These are phyloP conservation scores for Oryza meyeriana DNA, from an alignment of 176 grass and related monocot species.

Conservation along the genomic window DNA sequence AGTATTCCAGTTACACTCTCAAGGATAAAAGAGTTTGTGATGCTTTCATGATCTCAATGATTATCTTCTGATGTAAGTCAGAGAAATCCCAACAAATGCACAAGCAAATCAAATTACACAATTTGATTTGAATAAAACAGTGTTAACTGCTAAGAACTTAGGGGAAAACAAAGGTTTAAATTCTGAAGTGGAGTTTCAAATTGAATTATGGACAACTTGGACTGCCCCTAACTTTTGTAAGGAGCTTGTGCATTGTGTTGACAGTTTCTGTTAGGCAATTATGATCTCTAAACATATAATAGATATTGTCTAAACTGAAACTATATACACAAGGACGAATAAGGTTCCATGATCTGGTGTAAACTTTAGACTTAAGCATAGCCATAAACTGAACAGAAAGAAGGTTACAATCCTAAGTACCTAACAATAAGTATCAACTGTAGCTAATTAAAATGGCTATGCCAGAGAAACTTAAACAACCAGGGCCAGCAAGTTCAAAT, in stretches of 20 bases:
- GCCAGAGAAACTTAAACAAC: background rate
- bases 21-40: background rate
- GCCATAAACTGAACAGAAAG: slow-evolving; percentile 19
- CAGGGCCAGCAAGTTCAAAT: background rate
- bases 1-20: background rate
- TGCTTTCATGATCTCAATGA: background rate
- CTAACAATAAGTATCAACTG: background rate
- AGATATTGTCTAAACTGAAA: background rate
- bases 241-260: background rate
- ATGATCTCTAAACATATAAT: slow-evolving; percentile 9
- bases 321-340: background rate
- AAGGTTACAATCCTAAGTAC: background rate
- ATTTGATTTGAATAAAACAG: background rate
- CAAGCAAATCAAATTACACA: background rate
- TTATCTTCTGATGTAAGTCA: background rate
- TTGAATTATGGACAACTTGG: background rate
- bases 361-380: background rate
- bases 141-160: background rate
- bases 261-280: background rate
- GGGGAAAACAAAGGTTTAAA: background rate
- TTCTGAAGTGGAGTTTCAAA: background rate
- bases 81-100: background rate
- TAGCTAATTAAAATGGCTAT: slow-evolving; percentile 1
- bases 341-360: background rate
- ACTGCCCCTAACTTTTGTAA: background rate